Percentiles rank a stretch among this genome's conserved stretches.
phyloP scores from a whole-genome alignment of 805 yeast genomes.

The Candida insectorum region DNA sequence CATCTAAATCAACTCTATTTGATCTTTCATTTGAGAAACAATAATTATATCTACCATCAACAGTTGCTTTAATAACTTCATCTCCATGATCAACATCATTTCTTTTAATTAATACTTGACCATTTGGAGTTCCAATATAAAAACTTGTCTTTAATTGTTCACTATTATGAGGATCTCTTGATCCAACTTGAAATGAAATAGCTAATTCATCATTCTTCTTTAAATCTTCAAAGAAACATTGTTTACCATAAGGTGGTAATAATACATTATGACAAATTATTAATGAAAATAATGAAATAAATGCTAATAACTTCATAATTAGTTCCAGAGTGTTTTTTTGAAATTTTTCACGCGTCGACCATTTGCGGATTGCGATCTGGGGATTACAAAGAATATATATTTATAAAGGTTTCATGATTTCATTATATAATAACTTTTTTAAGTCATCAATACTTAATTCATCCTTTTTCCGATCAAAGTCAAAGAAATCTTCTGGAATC shows the following conservation, averaged over 20 bases:
- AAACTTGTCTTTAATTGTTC: conserved; percentile 70
- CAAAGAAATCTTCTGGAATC: conserved; percentile 83
- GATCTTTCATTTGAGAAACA: conserved; percentile 90
- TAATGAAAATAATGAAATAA: conserved; percentile 13
- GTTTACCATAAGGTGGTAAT: conserved; percentile 77
- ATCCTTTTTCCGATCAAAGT: conserved; percentile 82
- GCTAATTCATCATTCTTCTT: conserved; percentile 83
- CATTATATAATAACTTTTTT: conserved; percentile 74
- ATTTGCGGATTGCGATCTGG: neutral
- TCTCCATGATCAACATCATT: conserved; percentile 77
- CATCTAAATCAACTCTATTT: conserved; percentile 74
- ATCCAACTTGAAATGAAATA: conserved; percentile 89
- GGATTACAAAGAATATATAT: conserved; percentile 1
- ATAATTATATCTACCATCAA: conserved; percentile 74
- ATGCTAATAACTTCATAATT: conserved; percentile 10
- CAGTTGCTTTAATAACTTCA: conserved; percentile 59
- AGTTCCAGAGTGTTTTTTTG: neutral
- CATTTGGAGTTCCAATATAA: conserved; percentile 37
- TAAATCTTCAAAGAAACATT: conserved; percentile 84
- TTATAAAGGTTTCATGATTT: conserved; percentile 61
- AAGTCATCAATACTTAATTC: conserved; percentile 72
- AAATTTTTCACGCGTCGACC: neutral
- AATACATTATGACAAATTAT: conserved; percentile 72
- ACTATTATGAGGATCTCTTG: conserved; percentile 70
- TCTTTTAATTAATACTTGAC: conserved; percentile 49